Evolutionary conservation across 2,329 filamentous ascomycete species (phyloP).

Genomic region (Botrytis hyacinthi): DNA sequence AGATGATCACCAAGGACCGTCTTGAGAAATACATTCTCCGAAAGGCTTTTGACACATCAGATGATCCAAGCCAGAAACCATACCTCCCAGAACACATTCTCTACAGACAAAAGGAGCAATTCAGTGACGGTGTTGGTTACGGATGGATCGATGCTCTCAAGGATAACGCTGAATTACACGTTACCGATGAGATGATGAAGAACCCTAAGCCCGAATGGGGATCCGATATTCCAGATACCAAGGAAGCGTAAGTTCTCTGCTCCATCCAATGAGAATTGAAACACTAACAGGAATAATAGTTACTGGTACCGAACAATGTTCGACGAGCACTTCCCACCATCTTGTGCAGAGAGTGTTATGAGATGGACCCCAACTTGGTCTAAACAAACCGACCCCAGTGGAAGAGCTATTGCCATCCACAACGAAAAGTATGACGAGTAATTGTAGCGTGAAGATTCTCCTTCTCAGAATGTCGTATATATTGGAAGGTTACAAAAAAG

Average conservation of each 20-base stretch:
- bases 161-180: slow-evolving; percentile 83
- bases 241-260: slow-evolving; percentile 72
- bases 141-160: slow-evolving; percentile 98
- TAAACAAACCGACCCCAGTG: slow-evolving; percentile 91
- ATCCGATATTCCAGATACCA: slow-evolving; percentile 85
- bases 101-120: slow-evolving; percentile 99
- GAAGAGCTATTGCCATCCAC: slow-evolving; percentile 75
- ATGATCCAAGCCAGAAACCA: slow-evolving; percentile 74
- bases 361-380: slow-evolving; percentile 98
- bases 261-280: not conserved
- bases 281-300: slow-evolving; percentile 41
- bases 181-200: slow-evolving; percentile 97
- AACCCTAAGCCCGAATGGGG: slow-evolving; percentile 98
- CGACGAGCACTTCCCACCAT: slow-evolving; percentile 94
- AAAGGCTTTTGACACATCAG: slow-evolving; percentile 92
- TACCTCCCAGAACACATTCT: slow-evolving; percentile 97
- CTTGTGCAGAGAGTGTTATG: slow-evolving; percentile 90
- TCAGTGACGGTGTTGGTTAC: slow-evolving; percentile 97
- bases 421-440: slow-evolving; percentile 65
- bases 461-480: slow-evolving; percentile 2
- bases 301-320: slow-evolving; percentile 99
- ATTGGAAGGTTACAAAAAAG: not conserved
- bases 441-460: slow-evolving; percentile 21
- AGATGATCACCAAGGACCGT: slow-evolving; percentile 73
- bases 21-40: slow-evolving; percentile 98